These are phyloP conservation scores for Pestalotiopsis sp. DNA, from an alignment of 2,329 filamentous ascomycete genomes.

Conservation along the genomic window DNA sequence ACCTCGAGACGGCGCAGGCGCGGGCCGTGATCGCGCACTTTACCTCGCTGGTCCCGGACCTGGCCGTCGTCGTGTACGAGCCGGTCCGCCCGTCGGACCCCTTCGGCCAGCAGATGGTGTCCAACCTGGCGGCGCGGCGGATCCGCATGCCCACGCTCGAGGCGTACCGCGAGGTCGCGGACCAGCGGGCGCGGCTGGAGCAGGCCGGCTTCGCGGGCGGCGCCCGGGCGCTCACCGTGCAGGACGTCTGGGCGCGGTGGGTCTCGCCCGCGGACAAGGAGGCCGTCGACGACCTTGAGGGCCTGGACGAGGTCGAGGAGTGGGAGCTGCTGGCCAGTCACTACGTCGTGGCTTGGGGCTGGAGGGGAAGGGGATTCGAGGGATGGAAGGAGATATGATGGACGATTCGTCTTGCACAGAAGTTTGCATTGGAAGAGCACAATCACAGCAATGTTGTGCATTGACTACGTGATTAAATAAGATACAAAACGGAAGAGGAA, in stretches of 20 bases:
- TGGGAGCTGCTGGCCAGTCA: constrained; percentile 86
- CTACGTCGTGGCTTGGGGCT: constrained; percentile 90
- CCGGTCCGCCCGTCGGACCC: constrained; percentile 82
- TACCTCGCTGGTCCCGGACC: constrained; percentile 47
- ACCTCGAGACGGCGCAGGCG: constrained; percentile 71
- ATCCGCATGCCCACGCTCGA: constrained; percentile 85
- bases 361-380: constrained; percentile 57
- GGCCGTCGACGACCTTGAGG: constrained; percentile 78
- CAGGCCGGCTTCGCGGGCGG: constrained; percentile 63
- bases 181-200: constrained; percentile 70
- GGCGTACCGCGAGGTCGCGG: constrained; percentile 66
- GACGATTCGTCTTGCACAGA: background rate
- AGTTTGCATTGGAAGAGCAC: background rate
- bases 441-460: background rate
- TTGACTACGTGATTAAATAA: background rate
- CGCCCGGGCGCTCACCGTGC: constrained; percentile 47
- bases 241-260: constrained; percentile 77
- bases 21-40: constrained; percentile 68
- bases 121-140: constrained; percentile 80
- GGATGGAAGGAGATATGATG: background rate
- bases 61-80: constrained; percentile 80
- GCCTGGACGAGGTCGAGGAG: constrained; percentile 94
- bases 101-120: constrained; percentile 90
- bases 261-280: constrained; percentile 72
- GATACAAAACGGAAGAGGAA: background rate